Percentiles rank a stretch among this genome's conserved stretches.
phyloP scores from a whole-genome alignment of 306 rosid species.

The Gleditsia sinensis region DNA sequence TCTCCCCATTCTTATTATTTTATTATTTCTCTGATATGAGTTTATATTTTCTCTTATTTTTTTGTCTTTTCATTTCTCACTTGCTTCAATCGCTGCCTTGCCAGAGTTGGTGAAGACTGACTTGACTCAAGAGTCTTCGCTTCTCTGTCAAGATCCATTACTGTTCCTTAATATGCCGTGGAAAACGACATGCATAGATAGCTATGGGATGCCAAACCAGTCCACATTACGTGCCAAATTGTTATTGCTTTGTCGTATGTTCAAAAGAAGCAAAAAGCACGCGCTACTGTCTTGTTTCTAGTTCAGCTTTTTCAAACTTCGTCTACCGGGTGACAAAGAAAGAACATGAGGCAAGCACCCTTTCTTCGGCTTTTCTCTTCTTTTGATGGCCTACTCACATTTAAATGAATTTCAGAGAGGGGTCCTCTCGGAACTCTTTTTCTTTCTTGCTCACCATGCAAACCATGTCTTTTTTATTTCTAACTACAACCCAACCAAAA shows the following conservation, averaged over 20 bases:
- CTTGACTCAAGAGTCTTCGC: not conserved
- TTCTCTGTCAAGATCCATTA: conserved; percentile 37
- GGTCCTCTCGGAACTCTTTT: conserved; percentile 39
- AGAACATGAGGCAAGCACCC: conserved; percentile 48
- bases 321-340: conserved; percentile 45
- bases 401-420: conserved; percentile 41
- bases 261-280: conserved; percentile 50
- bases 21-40: not conserved
- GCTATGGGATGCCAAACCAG: conserved; percentile 22
- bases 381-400: conserved; percentile 48
- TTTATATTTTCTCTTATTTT: not conserved
- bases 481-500: conserved; percentile 30
- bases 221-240: conserved; percentile 33
- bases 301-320: conserved; percentile 34
- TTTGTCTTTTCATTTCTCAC: conserved; percentile 11
- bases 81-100: not conserved
- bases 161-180: conserved; percentile 16
- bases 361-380: conserved; percentile 49
- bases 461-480: conserved; percentile 37
- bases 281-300: conserved; percentile 36
- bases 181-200: conserved; percentile 32
- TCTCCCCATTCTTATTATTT: not conserved
- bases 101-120: not conserved
- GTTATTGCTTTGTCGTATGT: conserved; percentile 39
- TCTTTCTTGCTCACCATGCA: conserved; percentile 44